A percentile compares a stretch with the other conserved stretches of the same genome.
Conservation (phyloP, 768 basidiomycete genomes). For the Suillus placidus region DNA sequence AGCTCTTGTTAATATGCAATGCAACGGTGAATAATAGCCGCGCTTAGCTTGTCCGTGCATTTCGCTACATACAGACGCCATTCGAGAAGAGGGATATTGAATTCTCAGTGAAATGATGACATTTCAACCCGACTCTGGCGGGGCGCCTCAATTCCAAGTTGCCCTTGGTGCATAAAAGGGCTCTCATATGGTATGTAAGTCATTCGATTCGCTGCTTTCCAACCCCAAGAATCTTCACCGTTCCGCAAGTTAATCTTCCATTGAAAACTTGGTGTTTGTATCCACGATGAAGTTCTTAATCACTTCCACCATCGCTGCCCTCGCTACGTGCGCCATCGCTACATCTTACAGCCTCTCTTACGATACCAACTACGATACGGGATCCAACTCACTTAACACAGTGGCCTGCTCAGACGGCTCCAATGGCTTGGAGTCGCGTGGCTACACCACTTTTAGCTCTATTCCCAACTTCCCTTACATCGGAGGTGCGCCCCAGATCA, state of each 20-base stretch:
- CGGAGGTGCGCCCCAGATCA: slow-evolving; percentile 55
- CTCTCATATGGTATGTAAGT: too few species aligned
- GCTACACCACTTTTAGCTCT: slow-evolving; percentile 50
- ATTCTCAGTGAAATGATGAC: neutral
- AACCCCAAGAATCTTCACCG: neutral
- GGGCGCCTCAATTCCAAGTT: neutral
- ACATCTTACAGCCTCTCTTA: slow-evolving; percentile 36
- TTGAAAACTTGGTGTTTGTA: neutral
- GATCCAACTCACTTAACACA: slow-evolving; percentile 38
- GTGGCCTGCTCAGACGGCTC: slow-evolving; percentile 56
- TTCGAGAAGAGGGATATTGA: neutral
- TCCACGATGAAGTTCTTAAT: neutral
- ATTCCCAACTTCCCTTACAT: slow-evolving; percentile 64
- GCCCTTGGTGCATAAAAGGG: neutral
- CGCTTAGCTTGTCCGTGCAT: neutral
- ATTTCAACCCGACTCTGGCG: neutral
- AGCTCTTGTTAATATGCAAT: neutral
- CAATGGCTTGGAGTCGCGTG: slow-evolving; percentile 49
- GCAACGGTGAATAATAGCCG: neutral
- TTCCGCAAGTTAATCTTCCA: neutral
- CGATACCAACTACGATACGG: slow-evolving; percentile 55
- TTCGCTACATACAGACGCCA: neutral
- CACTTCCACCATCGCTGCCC: slow-evolving; percentile 7
- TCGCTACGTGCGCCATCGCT: slow-evolving; percentile 12
- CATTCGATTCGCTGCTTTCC: neutral